Conservation (phyloP, 2,329 filamentous ascomycete genomes). For the Xylariaceae sp. region DNA sequence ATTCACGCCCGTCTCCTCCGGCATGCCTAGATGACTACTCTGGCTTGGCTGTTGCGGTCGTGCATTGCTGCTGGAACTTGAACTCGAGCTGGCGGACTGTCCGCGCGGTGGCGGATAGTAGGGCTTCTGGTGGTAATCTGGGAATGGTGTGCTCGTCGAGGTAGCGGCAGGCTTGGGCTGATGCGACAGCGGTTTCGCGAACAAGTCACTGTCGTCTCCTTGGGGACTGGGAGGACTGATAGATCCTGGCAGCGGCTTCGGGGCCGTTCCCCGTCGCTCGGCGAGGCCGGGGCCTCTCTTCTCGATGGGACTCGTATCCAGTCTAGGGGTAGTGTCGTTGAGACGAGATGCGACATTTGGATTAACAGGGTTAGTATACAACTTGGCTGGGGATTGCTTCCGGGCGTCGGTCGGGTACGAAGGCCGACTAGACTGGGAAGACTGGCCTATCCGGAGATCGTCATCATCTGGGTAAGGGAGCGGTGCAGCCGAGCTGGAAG, state of each 20-base stretch:
- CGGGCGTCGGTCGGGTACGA: conserved; percentile 41
- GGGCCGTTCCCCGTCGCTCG: conserved; percentile 74
- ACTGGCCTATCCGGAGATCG: conserved; percentile 42
- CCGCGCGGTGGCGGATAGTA: conserved; percentile 56
- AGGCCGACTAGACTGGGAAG: conserved; percentile 36
- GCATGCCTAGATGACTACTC: conserved; percentile 35
- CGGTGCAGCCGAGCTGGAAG: conserved; percentile 62
- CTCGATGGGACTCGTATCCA: conserved; percentile 52
- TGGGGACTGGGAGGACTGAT: conserved; percentile 71
- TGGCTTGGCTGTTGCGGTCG: conserved; percentile 25
- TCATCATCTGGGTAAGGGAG: conserved; percentile 72
- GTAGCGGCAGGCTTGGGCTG: conserved; percentile 38
- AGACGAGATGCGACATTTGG: conserved; percentile 36
- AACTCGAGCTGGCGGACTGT: conserved; percentile 29
- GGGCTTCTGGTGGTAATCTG: conserved; percentile 50
- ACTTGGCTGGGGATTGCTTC: conserved; percentile 32
- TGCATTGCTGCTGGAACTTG: conserved; percentile 33
- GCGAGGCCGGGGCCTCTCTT: conserved; percentile 62
- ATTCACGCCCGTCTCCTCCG: conserved; percentile 49
- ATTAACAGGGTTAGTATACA: conserved; percentile 33
- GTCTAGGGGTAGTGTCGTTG: conserved; percentile 49
- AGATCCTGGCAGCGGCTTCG: conserved; percentile 64
- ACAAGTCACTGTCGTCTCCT: conserved; percentile 71
- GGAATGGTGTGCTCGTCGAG: conserved; percentile 40
- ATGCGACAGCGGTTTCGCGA: conserved; percentile 59